A percentile compares a stretch with the other conserved stretches of the same genome.
phyloP scores from a whole-genome alignment of 2,329 filamentous ascomycete species.

The Byssothecium circinans region DNA sequence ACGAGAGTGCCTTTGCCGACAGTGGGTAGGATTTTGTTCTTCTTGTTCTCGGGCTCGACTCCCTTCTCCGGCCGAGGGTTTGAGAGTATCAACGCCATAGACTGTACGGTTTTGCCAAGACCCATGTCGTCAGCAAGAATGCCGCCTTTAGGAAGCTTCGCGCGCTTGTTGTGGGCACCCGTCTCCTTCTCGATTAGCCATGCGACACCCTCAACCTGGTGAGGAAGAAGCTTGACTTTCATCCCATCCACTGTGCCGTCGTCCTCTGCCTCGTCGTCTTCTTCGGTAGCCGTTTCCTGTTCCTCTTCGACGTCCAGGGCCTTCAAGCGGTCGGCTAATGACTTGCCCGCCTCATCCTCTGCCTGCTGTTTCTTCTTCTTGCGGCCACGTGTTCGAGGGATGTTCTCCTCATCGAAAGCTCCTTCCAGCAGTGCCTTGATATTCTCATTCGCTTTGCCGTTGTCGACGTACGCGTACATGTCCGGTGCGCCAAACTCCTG shows the following conservation, averaged over 20 bases:
- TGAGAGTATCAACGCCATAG: constrained; percentile 81
- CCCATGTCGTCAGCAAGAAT: constrained; percentile 98
- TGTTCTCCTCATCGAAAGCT: constrained; percentile 71
- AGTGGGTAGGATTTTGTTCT: constrained; percentile 69
- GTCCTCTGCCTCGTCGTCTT: constrained; percentile 52
- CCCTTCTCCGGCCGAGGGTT: constrained; percentile 69
- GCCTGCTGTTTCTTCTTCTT: constrained; percentile 46
- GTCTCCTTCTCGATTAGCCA: constrained; percentile 97
- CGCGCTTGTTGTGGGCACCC: constrained; percentile 78
- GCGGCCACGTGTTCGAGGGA: constrained; percentile 48
- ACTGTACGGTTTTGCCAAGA: constrained; percentile 93
- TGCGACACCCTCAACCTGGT: constrained; percentile 89
- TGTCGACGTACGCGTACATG: constrained; percentile 66
- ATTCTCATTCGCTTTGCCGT: constrained; percentile 71
- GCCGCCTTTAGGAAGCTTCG: constrained; percentile 80
- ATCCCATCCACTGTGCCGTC: constrained; percentile 76
- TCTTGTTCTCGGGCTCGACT: constrained; percentile 49
- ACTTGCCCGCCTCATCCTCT: constrained; percentile 39
- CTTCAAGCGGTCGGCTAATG: constrained; percentile 49
- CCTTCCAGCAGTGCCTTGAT: constrained; percentile 82
- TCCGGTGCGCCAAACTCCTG: constrained; percentile 57
- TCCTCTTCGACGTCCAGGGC: constrained; percentile 48
- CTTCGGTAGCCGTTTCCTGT: constrained; percentile 54
- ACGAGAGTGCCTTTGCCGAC: constrained; percentile 83
- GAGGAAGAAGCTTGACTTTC: constrained; percentile 83